phyloP scores from a whole-genome alignment of 495 filamentous ascomycete species.

The Xylaria acuta region DNA sequence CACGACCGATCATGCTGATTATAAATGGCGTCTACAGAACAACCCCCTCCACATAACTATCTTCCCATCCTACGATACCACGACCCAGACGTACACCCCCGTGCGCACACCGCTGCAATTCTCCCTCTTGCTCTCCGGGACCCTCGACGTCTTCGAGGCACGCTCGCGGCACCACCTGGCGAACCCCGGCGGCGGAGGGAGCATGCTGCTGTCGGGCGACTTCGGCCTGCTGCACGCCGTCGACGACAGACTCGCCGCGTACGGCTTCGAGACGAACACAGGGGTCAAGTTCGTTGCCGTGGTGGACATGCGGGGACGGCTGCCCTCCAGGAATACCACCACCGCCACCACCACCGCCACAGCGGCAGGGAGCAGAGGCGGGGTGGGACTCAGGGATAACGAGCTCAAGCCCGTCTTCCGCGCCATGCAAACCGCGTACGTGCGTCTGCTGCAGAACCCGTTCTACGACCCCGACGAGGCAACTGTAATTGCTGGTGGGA shows the following conservation, averaged over 20 bases:
- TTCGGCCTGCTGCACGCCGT: conserved; percentile 90
- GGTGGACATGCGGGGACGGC: conserved; percentile 79
- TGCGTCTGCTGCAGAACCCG: conserved; percentile 87
- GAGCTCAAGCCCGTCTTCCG: conserved; percentile 88
- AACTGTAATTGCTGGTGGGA: conserved; percentile 42
- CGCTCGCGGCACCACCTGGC: conserved; percentile 64
- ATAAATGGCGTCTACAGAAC: conserved; percentile 64
- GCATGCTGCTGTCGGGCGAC: conserved; percentile 68
- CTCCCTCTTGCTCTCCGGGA: conserved; percentile 87
- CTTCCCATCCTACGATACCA: conserved; percentile 72
- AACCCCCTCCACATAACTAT: conserved; percentile 93
- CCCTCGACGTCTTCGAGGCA: conserved; percentile 90
- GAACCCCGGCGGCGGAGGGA: conserved; percentile 31
- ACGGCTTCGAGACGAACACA: conserved; percentile 98
- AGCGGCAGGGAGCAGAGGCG: conserved; percentile 29
- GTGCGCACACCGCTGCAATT: conserved; percentile 76
- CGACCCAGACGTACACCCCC: conserved; percentile 51
- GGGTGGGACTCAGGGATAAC: conserved; percentile 57
- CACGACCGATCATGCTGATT: neutral
- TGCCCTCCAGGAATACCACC: conserved; percentile 23
- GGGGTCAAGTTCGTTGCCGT: conserved; percentile 87
- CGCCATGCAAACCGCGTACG: conserved; percentile 89
- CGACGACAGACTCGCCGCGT: conserved; percentile 88
- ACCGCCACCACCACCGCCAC: conserved; percentile 28
- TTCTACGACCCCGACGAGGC: conserved; percentile 94